Conservation (phyloP, 2,329 filamentous ascomycete species). For the Thermomyces lanuginosus region DNA sequence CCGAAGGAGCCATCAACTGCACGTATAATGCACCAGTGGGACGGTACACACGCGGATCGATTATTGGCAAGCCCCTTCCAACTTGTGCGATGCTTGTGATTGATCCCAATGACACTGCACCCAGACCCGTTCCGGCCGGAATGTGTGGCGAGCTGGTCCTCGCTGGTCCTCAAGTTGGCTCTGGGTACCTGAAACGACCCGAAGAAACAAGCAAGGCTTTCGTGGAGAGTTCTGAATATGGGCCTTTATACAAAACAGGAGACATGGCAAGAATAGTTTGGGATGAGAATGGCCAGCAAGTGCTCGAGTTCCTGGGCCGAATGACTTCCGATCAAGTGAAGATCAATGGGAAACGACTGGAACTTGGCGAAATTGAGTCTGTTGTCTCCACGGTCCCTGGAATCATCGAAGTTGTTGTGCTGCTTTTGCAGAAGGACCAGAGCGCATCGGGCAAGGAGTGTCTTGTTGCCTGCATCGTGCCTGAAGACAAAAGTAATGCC, state of each 20-base stretch:
- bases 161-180: constrained; percentile 4
- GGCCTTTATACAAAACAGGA: constrained; percentile 27
- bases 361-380: constrained; percentile 32
- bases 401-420: constrained; percentile 12
- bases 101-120: constrained; percentile 10
- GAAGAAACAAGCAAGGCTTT: constrained; percentile 4
- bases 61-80: constrained; percentile 21
- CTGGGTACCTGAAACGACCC: constrained; percentile 4
- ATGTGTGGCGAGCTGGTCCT: constrained; percentile 10
- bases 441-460: constrained; percentile 11
- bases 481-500: constrained; percentile 4
- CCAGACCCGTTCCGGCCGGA: constrained; percentile 25
- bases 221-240: constrained; percentile 19
- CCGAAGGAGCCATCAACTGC: constrained; percentile 18
- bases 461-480: constrained; percentile 13
- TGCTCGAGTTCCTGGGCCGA: constrained; percentile 50
- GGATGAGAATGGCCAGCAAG: constrained; percentile 36
- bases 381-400: constrained; percentile 10
- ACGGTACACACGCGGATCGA: constrained; percentile 14
- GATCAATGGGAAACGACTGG: constrained; percentile 44
- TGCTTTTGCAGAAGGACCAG: constrained; percentile 10
- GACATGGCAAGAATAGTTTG: constrained; percentile 39
- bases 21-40: constrained; percentile 11
- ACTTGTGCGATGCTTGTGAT: constrained; percentile 21
- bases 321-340: constrained; percentile 44